Conservation (phyloP, 306 rosid species). For the Quillaja saponaria region DNA sequence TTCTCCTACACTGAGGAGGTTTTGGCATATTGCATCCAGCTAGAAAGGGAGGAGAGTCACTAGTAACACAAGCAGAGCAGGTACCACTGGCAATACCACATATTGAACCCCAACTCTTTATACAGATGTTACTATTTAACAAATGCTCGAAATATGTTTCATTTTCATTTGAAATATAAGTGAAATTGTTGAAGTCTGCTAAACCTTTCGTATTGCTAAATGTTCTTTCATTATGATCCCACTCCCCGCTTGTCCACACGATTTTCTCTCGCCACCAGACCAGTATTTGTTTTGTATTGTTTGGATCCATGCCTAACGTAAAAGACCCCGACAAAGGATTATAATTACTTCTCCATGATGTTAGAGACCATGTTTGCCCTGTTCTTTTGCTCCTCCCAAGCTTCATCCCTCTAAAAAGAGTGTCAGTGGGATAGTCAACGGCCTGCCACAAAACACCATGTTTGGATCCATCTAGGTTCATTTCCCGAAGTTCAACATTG, state of each 20-base stretch:
- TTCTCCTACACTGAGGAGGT: neutral
- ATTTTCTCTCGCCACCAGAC: conserved; percentile 11
- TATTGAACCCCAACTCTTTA: no score
- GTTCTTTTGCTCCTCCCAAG: no score
- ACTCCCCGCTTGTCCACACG: neutral
- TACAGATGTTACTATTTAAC: no score
- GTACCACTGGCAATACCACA: neutral
- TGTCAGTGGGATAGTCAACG: no score
- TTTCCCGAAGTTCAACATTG: conserved; percentile 26
- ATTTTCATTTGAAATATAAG: no score
- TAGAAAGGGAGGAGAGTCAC: neutral
- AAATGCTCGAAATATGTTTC: no score
- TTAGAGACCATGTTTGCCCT: neutral
- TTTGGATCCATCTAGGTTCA: conserved; percentile 20
- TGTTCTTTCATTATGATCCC: neutral
- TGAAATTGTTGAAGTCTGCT: no score
- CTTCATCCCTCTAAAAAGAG: no score
- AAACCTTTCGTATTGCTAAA: neutral
- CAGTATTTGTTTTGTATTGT: neutral
- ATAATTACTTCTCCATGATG: conserved; percentile 8
- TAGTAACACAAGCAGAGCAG: neutral
- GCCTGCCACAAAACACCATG: no score
- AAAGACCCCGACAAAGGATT: conserved; percentile 21
- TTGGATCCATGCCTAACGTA: conserved; percentile 17
- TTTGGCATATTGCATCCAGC: neutral